Evolutionary conservation across 1,284 basidiomycete genomes (phyloP).

Genomic region (Rugosomyces carneus): DNA sequence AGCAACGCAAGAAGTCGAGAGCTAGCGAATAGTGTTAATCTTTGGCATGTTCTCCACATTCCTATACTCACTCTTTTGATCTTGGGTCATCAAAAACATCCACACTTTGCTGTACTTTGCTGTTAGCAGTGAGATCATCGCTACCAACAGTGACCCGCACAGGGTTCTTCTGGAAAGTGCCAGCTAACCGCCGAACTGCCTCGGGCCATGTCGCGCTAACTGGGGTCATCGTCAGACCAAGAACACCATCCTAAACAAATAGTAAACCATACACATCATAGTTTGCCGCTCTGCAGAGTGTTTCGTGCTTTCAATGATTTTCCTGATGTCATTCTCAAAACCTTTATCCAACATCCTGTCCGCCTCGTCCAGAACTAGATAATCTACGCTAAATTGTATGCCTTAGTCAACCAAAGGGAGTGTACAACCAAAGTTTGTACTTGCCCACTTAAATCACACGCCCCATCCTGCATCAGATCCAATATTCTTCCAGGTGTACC

Average conservation of each 20-base stretch:
- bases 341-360: slow-evolving; percentile 98
- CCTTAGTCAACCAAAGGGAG: slow-evolving; percentile 1
- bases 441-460: slow-evolving; percentile 73
- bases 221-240: slow-evolving; percentile 24
- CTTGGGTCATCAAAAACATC: slow-evolving; percentile 88
- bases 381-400: slow-evolving; percentile 57
- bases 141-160: slow-evolving; percentile 92
- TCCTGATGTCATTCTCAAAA: slow-evolving; percentile 96
- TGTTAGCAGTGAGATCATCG: slow-evolving; percentile 94
- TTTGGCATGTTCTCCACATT: not conserved
- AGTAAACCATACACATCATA: slow-evolving; percentile 75
- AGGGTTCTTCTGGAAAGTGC: slow-evolving; percentile 83
- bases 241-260: not conserved
- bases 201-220: slow-evolving; percentile 99
- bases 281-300: slow-evolving; percentile 71
- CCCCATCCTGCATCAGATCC: slow-evolving; percentile 84
- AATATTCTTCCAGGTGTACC: slow-evolving; percentile 93
- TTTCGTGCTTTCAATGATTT: slow-evolving; percentile 81
- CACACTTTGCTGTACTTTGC: slow-evolving; percentile 78
- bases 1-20: slow-evolving; percentile 65
- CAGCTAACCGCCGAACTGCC: slow-evolving; percentile 89
- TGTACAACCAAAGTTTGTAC: slow-evolving; percentile 21
- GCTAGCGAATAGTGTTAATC: slow-evolving; percentile 32
- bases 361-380: slow-evolving; percentile 95
- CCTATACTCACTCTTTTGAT: slow-evolving; percentile 72